Evolutionary conservation across 2,329 filamentous ascomycete genomes (phyloP), one percentile per base, ranked within the genome.

Genomic region (Fusarium sp.): DNA sequence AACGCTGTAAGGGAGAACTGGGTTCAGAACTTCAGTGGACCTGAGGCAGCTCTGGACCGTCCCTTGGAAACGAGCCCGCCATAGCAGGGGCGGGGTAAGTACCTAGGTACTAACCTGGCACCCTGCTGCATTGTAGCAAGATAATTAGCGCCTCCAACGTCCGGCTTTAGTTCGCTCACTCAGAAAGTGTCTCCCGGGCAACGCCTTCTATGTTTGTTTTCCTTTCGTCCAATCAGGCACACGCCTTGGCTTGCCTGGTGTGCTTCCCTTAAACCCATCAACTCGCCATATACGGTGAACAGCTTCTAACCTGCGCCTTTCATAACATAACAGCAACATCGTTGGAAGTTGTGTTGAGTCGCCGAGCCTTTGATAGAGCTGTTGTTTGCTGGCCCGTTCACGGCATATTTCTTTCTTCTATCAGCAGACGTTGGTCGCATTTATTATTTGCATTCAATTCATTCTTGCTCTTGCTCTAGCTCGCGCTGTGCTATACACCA

Each of bases 201-300:
- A 78, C 76, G 60, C 39, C 45, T 56, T 54, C 50, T 41, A 56
- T 73, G 76, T 76, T 77, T 78, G 73, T 75, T 76, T 77, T 77
- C 72, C 58, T 62, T 44, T 53, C 57, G 37, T 69, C 75, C 76
- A 78, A 78, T 78, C 64, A 71, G 54, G 52, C 49, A 35, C 54
- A 44, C 60, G 56, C 46, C 62, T 67, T 55, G 56, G 53, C 50
- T 48, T 56, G 50, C 52, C 67, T 58, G 59, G 30, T 62, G 62
- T 61, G 61, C 66, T 73, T 76, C 66, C 75, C 75, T 76, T 76
- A 76, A 76, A 76, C 75, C 74, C 75, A 67, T 69, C 68, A 73
- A 71, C 69, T 64, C 74, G 73, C 71, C 71, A 60, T 57, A 68
- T 60, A 60, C 64, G 60, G 57, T 56, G 35, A 37, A 37, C 17